Evolutionary conservation across 345 rosid genomes (phyloP).

Genomic region (Physaria fendleri): DNA sequence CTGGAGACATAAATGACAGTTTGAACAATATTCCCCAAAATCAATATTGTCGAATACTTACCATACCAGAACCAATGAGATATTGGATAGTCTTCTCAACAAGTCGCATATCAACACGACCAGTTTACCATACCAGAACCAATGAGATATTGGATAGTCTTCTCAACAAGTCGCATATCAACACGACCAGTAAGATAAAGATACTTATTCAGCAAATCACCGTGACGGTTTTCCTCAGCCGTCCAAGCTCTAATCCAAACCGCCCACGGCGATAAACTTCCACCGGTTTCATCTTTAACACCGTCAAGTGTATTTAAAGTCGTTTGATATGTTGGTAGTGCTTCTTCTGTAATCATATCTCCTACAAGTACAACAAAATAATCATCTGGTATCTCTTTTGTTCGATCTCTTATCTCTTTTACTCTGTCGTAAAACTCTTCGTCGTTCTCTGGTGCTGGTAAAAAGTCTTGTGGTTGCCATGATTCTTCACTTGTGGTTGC

Average conservation of each 20-base stretch:
- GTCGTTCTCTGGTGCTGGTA: constrained; percentile 42
- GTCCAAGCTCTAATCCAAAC: constrained; percentile 58
- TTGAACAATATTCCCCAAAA: too few species aligned
- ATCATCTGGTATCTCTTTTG: constrained; percentile 34
- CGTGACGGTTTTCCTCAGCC: constrained; percentile 60
- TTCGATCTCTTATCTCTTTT: constrained; percentile 40
- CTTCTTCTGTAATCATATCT: constrained; percentile 70
- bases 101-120: too few species aligned
- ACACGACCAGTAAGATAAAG: constrained; percentile 52
- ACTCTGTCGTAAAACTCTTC: constrained; percentile 40
- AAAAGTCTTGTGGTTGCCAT: constrained; percentile 65
- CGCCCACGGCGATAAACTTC: constrained; percentile 45
- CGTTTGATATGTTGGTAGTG: constrained; percentile 76
- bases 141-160: constrained; percentile 41
- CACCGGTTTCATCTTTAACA: constrained; percentile 30
- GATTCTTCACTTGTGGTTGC: constrained; percentile 64
- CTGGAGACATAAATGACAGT: too few species aligned
- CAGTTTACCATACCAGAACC: constrained; percentile 37
- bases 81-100: too few species aligned
- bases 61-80: too few species aligned
- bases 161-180: constrained; percentile 52
- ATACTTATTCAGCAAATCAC: constrained; percentile 55
- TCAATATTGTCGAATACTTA: too few species aligned
- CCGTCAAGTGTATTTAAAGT: constrained; percentile 70
- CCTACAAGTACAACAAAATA: constrained; percentile 36